Evolutionary conservation across 2,329 filamentous ascomycete species (phyloP).

Genomic region (Elsinoe fawcettii): DNA sequence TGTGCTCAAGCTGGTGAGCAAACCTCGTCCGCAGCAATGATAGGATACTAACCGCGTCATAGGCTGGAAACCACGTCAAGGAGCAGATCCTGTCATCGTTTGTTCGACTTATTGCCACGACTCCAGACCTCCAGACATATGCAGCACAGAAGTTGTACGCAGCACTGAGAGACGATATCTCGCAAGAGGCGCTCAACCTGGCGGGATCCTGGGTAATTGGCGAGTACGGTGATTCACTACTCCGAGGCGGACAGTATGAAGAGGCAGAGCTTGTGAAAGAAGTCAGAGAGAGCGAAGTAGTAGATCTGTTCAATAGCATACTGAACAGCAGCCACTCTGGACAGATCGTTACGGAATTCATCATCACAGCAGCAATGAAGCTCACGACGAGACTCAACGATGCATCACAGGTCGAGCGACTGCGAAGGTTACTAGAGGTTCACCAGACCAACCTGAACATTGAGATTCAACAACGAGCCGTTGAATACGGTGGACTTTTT

Average conservation of each 20-base stretch:
- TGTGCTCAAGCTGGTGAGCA: conserved; percentile 63
- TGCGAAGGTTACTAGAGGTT: conserved; percentile 67
- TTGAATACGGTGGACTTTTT: conserved; percentile 95
- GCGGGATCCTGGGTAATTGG: conserved; percentile 96
- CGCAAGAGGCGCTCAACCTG: conserved; percentile 88
- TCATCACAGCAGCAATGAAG: conserved; percentile 90
- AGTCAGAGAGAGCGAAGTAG: conserved; percentile 80
- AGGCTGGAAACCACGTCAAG: conserved; percentile 91
- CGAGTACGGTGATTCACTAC: conserved; percentile 86
- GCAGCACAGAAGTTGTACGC: conserved; percentile 91
- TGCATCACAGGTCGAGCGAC: conserved; percentile 73
- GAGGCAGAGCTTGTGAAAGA: conserved; percentile 80
- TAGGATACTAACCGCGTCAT: conserved; percentile 11
- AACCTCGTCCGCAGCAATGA: neutral
- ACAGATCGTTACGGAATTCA: conserved; percentile 89
- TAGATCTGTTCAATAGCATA: conserved; percentile 87
- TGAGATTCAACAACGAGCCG: conserved; percentile 90
- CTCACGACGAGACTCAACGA: conserved; percentile 82
- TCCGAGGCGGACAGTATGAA: conserved; percentile 84
- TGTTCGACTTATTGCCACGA: conserved; percentile 88
- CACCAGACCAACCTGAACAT: conserved; percentile 85
- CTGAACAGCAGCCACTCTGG: conserved; percentile 91
- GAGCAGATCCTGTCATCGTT: conserved; percentile 97
- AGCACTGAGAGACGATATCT: conserved; percentile 90
- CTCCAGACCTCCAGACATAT: conserved; percentile 89